phyloP scores from a whole-genome alignment of 768 basidiomycete species.

The Tylopilus sp. region DNA sequence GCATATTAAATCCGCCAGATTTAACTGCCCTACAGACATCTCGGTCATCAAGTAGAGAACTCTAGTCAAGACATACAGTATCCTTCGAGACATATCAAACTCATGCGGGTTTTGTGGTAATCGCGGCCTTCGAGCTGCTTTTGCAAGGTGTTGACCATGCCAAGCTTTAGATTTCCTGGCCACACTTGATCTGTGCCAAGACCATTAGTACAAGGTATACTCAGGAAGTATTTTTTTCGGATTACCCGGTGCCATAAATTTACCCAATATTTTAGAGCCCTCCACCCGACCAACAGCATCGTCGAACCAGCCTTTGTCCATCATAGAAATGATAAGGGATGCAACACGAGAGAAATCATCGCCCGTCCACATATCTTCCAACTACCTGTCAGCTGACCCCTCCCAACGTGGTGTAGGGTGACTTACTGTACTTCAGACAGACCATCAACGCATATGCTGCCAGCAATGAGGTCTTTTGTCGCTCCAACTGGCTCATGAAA shows the following conservation, averaged over 20 bases:
- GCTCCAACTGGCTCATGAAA: neutral
- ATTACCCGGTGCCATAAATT: conserved; percentile 4
- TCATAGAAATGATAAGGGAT: neutral
- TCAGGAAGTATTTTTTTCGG: neutral
- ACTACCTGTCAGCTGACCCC: too few species aligned
- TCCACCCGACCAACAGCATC: conserved; percentile 10
- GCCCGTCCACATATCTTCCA: neutral
- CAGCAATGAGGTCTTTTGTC: conserved; percentile 1
- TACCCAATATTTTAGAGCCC: conserved; percentile 1
- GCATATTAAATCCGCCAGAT: neutral
- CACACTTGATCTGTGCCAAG: neutral
- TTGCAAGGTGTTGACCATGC: neutral
- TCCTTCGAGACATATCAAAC: neutral
- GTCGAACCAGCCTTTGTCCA: conserved; percentile 15
- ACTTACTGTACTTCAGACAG: conserved; percentile 1
- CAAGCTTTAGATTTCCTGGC: neutral
- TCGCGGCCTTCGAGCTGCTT: conserved; percentile 2
- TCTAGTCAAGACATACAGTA: neutral
- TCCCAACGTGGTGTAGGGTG: too few species aligned
- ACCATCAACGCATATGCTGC: conserved; percentile 8
- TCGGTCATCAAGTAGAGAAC: neutral
- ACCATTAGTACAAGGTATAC: neutral
- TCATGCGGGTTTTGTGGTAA: conserved; percentile 1
- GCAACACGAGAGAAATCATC: neutral
- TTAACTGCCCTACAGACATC: neutral